These are phyloP conservation scores for Talaromyces sp. DNA, from an alignment of 2,329 filamentous ascomycete genomes.

Conservation along the genomic window DNA sequence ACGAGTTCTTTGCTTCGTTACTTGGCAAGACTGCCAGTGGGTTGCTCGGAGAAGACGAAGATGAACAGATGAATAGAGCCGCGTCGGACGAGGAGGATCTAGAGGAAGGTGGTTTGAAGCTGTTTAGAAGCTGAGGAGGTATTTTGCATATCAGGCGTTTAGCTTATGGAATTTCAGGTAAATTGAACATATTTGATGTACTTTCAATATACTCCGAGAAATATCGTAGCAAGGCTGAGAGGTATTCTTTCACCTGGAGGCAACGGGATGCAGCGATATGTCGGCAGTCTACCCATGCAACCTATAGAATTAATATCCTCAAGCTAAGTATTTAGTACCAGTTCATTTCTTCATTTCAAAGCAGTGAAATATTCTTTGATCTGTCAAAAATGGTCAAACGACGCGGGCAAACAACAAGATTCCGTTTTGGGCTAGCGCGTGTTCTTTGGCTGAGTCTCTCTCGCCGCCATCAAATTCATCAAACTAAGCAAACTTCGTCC, in stretches of 20 bases:
- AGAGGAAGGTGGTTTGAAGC: conserved; percentile 35
- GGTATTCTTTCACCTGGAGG: not conserved
- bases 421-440: conserved; percentile 16
- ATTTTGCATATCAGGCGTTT: not conserved
- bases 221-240: not conserved
- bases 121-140: conserved; percentile 31
- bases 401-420: conserved; percentile 6
- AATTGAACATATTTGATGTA: not conserved
- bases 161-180: not conserved
- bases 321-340: not conserved
- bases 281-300: not conserved
- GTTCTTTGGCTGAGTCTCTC: conserved; percentile 6
- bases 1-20: conserved; percentile 71
- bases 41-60: conserved; percentile 61
- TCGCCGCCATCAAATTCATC: conserved; percentile 11
- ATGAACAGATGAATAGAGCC: conserved; percentile 37
- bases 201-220: not conserved
- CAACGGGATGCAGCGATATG: not conserved
- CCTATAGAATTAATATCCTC: not conserved
- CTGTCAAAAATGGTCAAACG: not conserved
- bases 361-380: not conserved
- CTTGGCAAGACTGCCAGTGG: conserved; percentile 65
- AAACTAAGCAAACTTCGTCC: conserved; percentile 7
- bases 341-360: not conserved
- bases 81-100: conserved; percentile 35